These are phyloP conservation scores for Globisporangium cylindrosporum DNA, from an alignment of 352 stramenopile genomes.

Conservation along the genomic window DNA sequence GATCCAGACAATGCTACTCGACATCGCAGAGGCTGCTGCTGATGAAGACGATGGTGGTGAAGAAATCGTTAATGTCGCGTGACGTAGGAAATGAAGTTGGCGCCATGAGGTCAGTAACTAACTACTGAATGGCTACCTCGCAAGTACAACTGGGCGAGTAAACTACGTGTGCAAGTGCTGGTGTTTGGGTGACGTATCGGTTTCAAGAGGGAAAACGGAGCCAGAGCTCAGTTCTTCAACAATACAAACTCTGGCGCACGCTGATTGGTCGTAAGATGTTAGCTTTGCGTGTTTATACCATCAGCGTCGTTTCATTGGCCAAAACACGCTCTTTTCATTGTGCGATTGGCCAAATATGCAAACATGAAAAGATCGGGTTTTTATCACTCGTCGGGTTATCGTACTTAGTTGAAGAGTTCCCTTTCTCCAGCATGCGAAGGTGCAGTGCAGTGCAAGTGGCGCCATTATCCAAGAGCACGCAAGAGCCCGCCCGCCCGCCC, in stretches of 20 bases:
- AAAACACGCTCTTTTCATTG: neutral
- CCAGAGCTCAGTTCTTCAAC: neutral
- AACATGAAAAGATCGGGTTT: neutral
- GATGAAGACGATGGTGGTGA: neutral
- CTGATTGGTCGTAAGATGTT: neutral
- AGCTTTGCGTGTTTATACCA: slow-evolving; percentile 5
- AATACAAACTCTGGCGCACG: neutral
- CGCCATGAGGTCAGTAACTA: too few species aligned
- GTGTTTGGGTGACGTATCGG: neutral
- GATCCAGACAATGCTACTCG: neutral
- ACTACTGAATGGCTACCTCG: too few species aligned
- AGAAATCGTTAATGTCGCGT: neutral
- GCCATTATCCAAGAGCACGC: slow-evolving; percentile 1
- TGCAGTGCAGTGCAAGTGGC: neutral
- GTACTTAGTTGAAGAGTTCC: neutral
- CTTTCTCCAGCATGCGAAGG: neutral
- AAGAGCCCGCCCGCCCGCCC: neutral
- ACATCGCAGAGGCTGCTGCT: neutral
- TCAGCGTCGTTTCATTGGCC: neutral
- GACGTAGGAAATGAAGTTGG: neutral
- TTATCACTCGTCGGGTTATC: neutral
- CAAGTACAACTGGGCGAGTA: too few species aligned
- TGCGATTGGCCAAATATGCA: slow-evolving; percentile 1
- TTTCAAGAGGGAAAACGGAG: slow-evolving; percentile 4
- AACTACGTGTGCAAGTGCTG: neutral